These are phyloP conservation scores for Penicillium goetzii DNA, from an alignment of 495 filamentous ascomycete species.

Conservation along the genomic window DNA sequence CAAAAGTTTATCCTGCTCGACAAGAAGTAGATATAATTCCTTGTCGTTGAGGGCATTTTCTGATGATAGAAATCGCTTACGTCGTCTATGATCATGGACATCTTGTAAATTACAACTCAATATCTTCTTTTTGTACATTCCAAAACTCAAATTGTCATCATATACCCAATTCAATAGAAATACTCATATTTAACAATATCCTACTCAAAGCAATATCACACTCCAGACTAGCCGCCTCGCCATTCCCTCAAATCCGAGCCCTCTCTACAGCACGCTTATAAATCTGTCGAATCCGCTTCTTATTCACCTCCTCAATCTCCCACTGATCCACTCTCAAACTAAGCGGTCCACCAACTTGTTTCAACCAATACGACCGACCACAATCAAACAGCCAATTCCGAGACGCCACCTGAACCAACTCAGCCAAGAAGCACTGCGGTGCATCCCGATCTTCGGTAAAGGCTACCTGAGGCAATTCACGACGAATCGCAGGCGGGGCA, in stretches of 20 bases:
- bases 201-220: neutral
- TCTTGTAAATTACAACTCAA: neutral
- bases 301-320: slow-evolving; percentile 35
- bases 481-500: slow-evolving; percentile 27
- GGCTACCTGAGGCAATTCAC: slow-evolving; percentile 31
- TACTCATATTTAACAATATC: neutral
- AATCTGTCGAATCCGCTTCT: slow-evolving; percentile 27
- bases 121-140: neutral
- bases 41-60: neutral
- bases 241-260: slow-evolving; percentile 27
- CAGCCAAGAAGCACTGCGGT: slow-evolving; percentile 40
- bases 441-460: slow-evolving; percentile 36
- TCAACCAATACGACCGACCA: slow-evolving; percentile 43
- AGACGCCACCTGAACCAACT: slow-evolving; percentile 39
- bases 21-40: neutral
- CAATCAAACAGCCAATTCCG: slow-evolving; percentile 46
- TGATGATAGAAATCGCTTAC: neutral
- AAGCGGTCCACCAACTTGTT: slow-evolving; percentile 37
- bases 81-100: neutral
- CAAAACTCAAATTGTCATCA: slow-evolving; percentile 1
- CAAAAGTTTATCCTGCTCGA: neutral
- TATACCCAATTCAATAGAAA: neutral
- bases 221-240: neutral
- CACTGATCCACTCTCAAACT: slow-evolving; percentile 33
- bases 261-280: slow-evolving; percentile 23